Conservation (phyloP, 2,329 filamentous ascomycete genomes). For the Pseudogymnoascus sp. region DNA sequence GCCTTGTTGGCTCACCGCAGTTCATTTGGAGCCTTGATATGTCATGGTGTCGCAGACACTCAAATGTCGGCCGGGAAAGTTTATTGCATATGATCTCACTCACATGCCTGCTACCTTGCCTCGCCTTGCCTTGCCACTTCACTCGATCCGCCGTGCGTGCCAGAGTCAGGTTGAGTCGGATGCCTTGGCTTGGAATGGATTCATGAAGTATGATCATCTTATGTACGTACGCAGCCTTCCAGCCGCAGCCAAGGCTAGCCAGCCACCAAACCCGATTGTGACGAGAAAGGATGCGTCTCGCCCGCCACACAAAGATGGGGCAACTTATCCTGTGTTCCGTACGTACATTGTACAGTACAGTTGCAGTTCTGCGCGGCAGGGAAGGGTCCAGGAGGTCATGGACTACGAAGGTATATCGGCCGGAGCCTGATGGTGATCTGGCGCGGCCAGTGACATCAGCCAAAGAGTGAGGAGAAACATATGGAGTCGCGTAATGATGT, state of each 20-base stretch:
- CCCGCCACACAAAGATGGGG: constrained; percentile 6
- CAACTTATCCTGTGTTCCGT: constrained; percentile 2
- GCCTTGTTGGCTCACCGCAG: constrained; percentile 2
- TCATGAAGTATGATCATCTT: constrained; percentile 6
- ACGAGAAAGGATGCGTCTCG: constrained; percentile 6
- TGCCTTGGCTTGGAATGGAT: constrained; percentile 3
- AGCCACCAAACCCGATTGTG: constrained; percentile 7
- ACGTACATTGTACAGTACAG: background rate
- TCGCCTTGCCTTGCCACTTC: constrained; percentile 6
- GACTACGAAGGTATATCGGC: background rate
- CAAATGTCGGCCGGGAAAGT: background rate
- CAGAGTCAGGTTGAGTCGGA: constrained; percentile 5
- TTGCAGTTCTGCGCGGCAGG: background rate
- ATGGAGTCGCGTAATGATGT: constrained; percentile 4
- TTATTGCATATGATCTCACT: constrained; percentile 3
- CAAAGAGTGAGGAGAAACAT: constrained; percentile 4
- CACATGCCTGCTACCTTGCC: constrained; percentile 3
- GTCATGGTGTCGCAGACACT: constrained; percentile 4
- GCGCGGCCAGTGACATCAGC: constrained; percentile 3
- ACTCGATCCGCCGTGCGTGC: background rate
- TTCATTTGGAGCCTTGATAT: constrained; percentile 5
- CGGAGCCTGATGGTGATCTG: constrained; percentile 2
- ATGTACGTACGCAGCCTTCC: constrained; percentile 4
- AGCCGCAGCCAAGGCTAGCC: constrained; percentile 3
- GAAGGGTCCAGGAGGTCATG: background rate